These are phyloP conservation scores for Penicillium expansum DNA, from an alignment of 2,329 filamentous ascomycete genomes.

Conservation along the genomic window DNA sequence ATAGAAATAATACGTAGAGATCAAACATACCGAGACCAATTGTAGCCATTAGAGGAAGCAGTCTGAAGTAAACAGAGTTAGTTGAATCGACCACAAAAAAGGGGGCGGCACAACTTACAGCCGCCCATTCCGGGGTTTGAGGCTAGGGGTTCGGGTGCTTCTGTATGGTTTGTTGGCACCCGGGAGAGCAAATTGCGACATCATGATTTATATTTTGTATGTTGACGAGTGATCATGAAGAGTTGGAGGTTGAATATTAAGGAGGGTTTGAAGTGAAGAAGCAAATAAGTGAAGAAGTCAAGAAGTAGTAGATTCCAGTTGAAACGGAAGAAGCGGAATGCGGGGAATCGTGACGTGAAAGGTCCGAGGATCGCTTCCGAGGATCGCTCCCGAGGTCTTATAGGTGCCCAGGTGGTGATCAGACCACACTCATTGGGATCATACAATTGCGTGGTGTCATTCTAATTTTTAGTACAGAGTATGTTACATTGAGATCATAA, in stretches of 20 bases:
- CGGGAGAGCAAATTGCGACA: conserved; percentile 22
- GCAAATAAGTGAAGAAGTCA: not conserved
- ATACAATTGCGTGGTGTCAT: not conserved
- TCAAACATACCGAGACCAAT: conserved; percentile 20
- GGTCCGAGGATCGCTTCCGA: not conserved
- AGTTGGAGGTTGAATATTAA: not conserved
- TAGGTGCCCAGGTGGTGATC: not conserved
- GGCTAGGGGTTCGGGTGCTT: conserved; percentile 8
- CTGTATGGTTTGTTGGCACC: conserved; percentile 18
- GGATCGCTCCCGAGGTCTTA: not conserved
- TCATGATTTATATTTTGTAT: not conserved
- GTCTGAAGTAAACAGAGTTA: conserved; percentile 7
- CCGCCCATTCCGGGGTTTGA: conserved; percentile 18
- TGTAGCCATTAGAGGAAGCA: conserved; percentile 21
- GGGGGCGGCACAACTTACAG: conserved; percentile 15
- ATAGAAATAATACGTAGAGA: not conserved
- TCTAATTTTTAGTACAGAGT: not conserved
- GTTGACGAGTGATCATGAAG: not conserved
- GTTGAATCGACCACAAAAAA: not conserved
- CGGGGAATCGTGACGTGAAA: conserved; percentile 5
- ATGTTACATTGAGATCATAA: not conserved
- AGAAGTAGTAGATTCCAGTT: not conserved
- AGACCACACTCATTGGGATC: not conserved
- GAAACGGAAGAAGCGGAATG: not conserved
- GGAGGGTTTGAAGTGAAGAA: not conserved